A percentile compares a stretch with the other conserved stretches of the same genome.
phyloP scores from a whole-genome alignment of 2,329 filamentous ascomycete genomes.

The Colletotrichum sp. region DNA sequence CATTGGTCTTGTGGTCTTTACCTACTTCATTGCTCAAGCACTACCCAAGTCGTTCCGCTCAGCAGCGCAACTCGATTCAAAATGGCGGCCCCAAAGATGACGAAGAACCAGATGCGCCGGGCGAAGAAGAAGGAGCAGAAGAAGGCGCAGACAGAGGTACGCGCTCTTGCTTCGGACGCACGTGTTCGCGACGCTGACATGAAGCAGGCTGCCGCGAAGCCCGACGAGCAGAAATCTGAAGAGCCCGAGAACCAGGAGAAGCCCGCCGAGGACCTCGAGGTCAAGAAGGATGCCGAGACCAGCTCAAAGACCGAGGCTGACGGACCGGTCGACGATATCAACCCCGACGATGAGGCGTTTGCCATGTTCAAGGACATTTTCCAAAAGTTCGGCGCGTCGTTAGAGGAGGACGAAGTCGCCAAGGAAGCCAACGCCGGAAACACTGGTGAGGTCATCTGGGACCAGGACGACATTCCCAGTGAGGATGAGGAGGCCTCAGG shows the following conservation, averaged over 20 bases:
- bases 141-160: constrained; percentile 64
- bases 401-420: constrained; percentile 66
- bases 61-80: constrained; percentile 31
- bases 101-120: constrained; percentile 92
- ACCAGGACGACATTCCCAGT: constrained; percentile 85
- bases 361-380: constrained; percentile 85
- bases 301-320: constrained; percentile 44
- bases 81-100: constrained; percentile 75
- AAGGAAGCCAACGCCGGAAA: constrained; percentile 72
- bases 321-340: constrained; percentile 66
- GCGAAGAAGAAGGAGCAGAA: constrained; percentile 95
- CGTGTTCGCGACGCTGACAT: not conserved
- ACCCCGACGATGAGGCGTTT: constrained; percentile 78
- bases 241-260: constrained; percentile 27
- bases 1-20: constrained; percentile 36
- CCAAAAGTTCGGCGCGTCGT: constrained; percentile 73
- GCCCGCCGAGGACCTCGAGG: constrained; percentile 41
- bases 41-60: constrained; percentile 15
- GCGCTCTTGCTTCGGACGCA: not conserved
- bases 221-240: constrained; percentile 31
- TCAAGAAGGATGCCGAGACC: constrained; percentile 43
- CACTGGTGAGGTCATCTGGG: constrained; percentile 84
- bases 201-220: constrained; percentile 13
- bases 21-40: constrained; percentile 39
- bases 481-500: constrained; percentile 75